These are phyloP conservation scores for Diddensiella santjacobensis DNA, from an alignment of 805 yeast species.

Conservation along the genomic window DNA sequence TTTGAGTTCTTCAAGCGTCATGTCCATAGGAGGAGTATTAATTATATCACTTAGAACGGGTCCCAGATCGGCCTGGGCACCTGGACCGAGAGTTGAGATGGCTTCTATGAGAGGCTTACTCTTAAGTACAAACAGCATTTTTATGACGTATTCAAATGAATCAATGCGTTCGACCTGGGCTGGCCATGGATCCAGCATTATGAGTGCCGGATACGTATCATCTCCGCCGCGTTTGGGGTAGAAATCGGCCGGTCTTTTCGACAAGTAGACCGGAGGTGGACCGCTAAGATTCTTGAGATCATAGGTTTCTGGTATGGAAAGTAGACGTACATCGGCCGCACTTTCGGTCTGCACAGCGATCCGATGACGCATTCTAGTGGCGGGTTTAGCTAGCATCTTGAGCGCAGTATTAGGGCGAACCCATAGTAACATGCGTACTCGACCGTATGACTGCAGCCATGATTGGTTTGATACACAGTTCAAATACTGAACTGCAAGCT, in stretches of 20 bases:
- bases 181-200: slow-evolving; percentile 53
- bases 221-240: slow-evolving; percentile 12
- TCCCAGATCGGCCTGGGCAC: slow-evolving; percentile 49
- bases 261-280: background rate
- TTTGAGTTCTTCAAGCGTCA: slow-evolving; percentile 54
- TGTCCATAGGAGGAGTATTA: slow-evolving; percentile 43
- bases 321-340: slow-evolving; percentile 52
- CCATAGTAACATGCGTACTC: slow-evolving; percentile 72
- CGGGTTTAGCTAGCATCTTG: slow-evolving; percentile 58
- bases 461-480: slow-evolving; percentile 62
- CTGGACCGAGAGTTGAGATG: slow-evolving; percentile 67
- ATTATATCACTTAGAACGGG: slow-evolving; percentile 37
- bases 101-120: slow-evolving; percentile 44
- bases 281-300: background rate
- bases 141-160: slow-evolving; percentile 64
- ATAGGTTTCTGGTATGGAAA: slow-evolving; percentile 26
- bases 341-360: slow-evolving; percentile 62
- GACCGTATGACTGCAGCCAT: slow-evolving; percentile 72
- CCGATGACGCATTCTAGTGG: slow-evolving; percentile 52
- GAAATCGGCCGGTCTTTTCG: slow-evolving; percentile 10
- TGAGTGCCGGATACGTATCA: slow-evolving; percentile 39
- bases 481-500: slow-evolving; percentile 69
- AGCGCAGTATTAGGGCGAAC: slow-evolving; percentile 56
- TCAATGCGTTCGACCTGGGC: slow-evolving; percentile 44
- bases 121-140: slow-evolving; percentile 50